Evolutionary conservation across 2,329 filamentous ascomycete genomes (phyloP).

Genomic region (Monilinia fructigena): DNA sequence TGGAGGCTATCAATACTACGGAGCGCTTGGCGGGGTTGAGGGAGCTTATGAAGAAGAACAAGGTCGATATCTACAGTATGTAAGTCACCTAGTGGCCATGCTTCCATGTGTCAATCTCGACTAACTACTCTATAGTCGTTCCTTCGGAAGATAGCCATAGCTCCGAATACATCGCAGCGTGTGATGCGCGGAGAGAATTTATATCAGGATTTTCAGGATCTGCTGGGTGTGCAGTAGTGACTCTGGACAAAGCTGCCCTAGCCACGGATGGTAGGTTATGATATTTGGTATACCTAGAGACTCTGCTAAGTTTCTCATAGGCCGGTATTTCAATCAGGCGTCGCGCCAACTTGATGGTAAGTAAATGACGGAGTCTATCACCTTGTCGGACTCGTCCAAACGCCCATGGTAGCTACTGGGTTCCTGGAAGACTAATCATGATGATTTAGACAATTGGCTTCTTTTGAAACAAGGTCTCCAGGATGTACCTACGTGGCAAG

Average conservation of each 20-base stretch:
- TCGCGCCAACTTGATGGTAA: conserved; percentile 75
- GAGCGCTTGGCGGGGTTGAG: conserved; percentile 74
- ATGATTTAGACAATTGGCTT: conserved; percentile 66
- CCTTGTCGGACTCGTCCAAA: neutral
- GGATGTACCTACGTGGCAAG: conserved; percentile 95
- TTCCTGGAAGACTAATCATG: conserved; percentile 10
- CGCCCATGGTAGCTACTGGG: neutral
- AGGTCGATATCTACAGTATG: conserved; percentile 90
- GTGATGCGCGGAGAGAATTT: conserved; percentile 85
- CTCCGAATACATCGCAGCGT: conserved; percentile 97
- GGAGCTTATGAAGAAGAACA: conserved; percentile 80
- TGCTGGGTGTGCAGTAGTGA: conserved; percentile 87
- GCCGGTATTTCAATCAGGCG: conserved; percentile 97
- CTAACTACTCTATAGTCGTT: conserved; percentile 63
- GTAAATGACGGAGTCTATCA: neutral
- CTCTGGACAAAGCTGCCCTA: conserved; percentile 79
- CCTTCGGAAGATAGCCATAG: conserved; percentile 97
- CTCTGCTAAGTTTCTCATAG: conserved; percentile 3
- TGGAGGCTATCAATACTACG: conserved; percentile 78
- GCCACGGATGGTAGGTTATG: conserved; percentile 68
- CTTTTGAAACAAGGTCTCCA: conserved; percentile 90
- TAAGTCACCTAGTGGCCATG: conserved; percentile 33
- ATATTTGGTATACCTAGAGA: neutral
- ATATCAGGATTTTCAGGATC: conserved; percentile 95
- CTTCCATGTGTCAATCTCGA: conserved; percentile 24